Conservation (phyloP, 1,139 yeast genomes). For the Lodderomyces pseudojiufengensis region DNA sequence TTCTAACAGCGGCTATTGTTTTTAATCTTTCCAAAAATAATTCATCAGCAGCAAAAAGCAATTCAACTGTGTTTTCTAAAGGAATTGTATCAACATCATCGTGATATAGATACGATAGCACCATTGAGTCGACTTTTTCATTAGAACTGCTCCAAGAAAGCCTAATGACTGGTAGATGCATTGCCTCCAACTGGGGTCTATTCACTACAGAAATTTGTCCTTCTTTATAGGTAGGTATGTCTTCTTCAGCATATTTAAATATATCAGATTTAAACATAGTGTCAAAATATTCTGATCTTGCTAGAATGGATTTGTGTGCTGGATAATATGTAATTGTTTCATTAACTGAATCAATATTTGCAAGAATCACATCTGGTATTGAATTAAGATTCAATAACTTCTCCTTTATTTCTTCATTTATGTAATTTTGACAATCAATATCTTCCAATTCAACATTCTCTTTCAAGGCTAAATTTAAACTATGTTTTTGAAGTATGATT, state of each 20-base stretch:
- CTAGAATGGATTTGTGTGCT: slow-evolving; percentile 57
- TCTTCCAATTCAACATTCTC: slow-evolving; percentile 32
- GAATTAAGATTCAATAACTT: slow-evolving; percentile 23
- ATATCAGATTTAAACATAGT: slow-evolving; percentile 57
- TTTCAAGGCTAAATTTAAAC: slow-evolving; percentile 11
- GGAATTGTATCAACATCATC: slow-evolving; percentile 54
- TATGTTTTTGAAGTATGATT: slow-evolving; percentile 29
- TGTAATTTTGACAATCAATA: slow-evolving; percentile 19
- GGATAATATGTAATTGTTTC: slow-evolving; percentile 46
- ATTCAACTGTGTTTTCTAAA: slow-evolving; percentile 47
- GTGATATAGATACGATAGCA: slow-evolving; percentile 56
- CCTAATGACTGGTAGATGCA: slow-evolving; percentile 29
- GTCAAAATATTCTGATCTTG: slow-evolving; percentile 61
- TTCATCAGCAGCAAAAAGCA: slow-evolving; percentile 59
- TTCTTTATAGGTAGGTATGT: slow-evolving; percentile 16
- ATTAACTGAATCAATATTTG: slow-evolving; percentile 30
- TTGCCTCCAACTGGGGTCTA: slow-evolving; percentile 18
- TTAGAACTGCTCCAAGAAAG: slow-evolving; percentile 25
- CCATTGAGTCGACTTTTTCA: slow-evolving; percentile 46
- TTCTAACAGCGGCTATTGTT: slow-evolving; percentile 58
- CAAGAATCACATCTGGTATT: slow-evolving; percentile 49
- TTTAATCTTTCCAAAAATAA: slow-evolving; percentile 61
- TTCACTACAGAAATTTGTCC: slow-evolving; percentile 18
- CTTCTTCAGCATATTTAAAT: slow-evolving; percentile 20
- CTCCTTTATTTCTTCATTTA: slow-evolving; percentile 17